Evolutionary conservation across 2,329 filamentous ascomycete species (phyloP).

Genomic region (Gaeumannomyces sp.): DNA sequence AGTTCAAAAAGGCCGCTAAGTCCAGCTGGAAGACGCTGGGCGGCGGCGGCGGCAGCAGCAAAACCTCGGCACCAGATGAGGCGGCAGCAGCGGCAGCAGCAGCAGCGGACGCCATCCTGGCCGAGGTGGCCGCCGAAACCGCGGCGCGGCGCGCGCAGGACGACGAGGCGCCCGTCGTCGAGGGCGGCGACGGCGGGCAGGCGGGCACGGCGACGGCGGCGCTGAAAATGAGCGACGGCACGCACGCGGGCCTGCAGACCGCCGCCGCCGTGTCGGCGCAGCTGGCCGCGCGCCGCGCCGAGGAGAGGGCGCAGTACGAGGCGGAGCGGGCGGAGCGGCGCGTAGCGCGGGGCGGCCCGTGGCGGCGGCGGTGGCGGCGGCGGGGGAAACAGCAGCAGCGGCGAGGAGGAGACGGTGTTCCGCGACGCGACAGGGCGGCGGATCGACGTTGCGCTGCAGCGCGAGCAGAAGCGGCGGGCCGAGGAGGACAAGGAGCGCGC

Average conservation of each 20-base stretch:
- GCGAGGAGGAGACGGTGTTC: constrained; percentile 75
- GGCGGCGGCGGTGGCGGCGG: constrained; percentile 28
- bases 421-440: constrained; percentile 91
- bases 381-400: constrained; percentile 31
- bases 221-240: constrained; percentile 79
- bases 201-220: constrained; percentile 28
- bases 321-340: constrained; percentile 17
- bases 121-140: constrained; percentile 62
- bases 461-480: constrained; percentile 71
- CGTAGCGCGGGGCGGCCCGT: constrained; percentile 33
- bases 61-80: constrained; percentile 14
- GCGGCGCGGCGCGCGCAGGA: constrained; percentile 41
- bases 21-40: constrained; percentile 73
- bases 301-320: constrained; percentile 28
- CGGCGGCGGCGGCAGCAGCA: constrained; percentile 26
- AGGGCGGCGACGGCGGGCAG: constrained; percentile 39
- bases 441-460: constrained; percentile 86
- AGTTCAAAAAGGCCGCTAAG: constrained; percentile 71
- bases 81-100: constrained; percentile 50
- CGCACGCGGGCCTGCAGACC: constrained; percentile 79
- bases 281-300: constrained; percentile 48
- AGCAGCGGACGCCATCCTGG: constrained; percentile 74
- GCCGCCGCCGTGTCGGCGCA: constrained; percentile 71
- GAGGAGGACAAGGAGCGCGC: constrained; percentile 57
- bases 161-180: constrained; percentile 43